Conservation (phyloP, 2,329 filamentous ascomycete genomes). For the Pseudofabraea citricarpa region DNA sequence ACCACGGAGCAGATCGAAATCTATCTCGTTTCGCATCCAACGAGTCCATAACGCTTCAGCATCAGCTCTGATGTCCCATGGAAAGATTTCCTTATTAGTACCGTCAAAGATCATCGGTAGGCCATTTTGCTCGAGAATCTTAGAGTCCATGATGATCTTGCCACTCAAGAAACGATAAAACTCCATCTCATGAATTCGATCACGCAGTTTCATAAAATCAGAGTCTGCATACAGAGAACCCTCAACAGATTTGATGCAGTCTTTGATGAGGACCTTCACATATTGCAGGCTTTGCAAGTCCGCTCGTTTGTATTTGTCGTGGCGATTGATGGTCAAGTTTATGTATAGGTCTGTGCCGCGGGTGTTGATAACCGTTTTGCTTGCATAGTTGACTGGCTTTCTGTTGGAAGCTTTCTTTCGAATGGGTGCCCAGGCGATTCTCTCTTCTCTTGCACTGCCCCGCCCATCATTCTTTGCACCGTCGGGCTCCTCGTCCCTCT, state of each 20-base stretch:
- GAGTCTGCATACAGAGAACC: neutral
- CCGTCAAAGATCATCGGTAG: constrained; percentile 35
- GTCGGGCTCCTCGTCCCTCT: neutral
- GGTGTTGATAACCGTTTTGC: too few species aligned
- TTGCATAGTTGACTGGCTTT: neutral
- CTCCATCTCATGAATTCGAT: constrained; percentile 23
- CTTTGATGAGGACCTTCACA: constrained; percentile 10
- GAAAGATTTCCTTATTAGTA: constrained; percentile 27
- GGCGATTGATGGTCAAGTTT: constrained; percentile 3
- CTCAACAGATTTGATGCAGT: constrained; percentile 6
- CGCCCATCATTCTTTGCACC: neutral
- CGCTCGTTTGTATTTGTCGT: constrained; percentile 5
- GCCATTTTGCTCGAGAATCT: constrained; percentile 27
- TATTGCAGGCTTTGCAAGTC: constrained; percentile 7
- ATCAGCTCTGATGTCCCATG: constrained; percentile 42
- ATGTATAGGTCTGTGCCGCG: constrained; percentile 6
- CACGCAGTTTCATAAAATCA: constrained; percentile 14
- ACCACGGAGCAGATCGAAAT: constrained; percentile 36
- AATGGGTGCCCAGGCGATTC: neutral
- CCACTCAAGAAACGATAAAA: constrained; percentile 19
- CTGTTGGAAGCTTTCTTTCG: neutral
- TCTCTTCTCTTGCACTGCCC: neutral
- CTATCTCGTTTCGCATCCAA: constrained; percentile 37
- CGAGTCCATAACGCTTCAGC: constrained; percentile 39
- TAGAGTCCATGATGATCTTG: constrained; percentile 20